These are phyloP conservation scores for Pascua sp. DNA, from an alignment of 1,284 basidiomycete genomes.

Conservation along the genomic window DNA sequence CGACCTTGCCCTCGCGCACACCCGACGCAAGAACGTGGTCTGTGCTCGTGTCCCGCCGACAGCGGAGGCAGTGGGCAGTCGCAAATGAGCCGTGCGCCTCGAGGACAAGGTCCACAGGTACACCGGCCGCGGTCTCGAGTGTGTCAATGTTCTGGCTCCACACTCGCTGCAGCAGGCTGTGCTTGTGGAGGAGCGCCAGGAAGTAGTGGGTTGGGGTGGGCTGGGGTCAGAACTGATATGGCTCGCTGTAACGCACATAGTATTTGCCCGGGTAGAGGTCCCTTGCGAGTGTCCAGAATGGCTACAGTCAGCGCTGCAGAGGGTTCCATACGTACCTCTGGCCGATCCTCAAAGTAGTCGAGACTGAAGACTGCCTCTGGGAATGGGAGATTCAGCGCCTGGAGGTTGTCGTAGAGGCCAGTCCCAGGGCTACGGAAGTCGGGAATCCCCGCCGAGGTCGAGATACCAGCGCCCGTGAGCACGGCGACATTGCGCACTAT, in stretches of 20 bases:
- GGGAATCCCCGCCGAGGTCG: slow-evolving; percentile 54
- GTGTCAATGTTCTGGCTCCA: slow-evolving; percentile 69
- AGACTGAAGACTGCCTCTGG: slow-evolving; percentile 59
- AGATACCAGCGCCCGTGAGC: slow-evolving; percentile 55
- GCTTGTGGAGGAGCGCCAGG: slow-evolving; percentile 53
- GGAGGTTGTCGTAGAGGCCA: slow-evolving; percentile 56
- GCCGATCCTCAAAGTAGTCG: slow-evolving; percentile 47
- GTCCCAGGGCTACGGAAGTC: slow-evolving; percentile 53
- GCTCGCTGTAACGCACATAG: slow-evolving; percentile 24
- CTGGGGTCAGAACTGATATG: slow-evolving; percentile 55
- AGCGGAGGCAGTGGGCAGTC: slow-evolving; percentile 72
- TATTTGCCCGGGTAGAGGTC: slow-evolving; percentile 70
- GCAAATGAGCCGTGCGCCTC: slow-evolving; percentile 95
- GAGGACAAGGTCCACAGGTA: slow-evolving; percentile 69
- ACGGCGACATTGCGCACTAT: slow-evolving; percentile 52
- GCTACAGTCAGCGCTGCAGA: slow-evolving; percentile 16
- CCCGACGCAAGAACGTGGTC: slow-evolving; percentile 65
- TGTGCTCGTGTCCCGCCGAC: slow-evolving; percentile 57
- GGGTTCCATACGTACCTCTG: slow-evolving; percentile 18
- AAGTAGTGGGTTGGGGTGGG: slow-evolving; percentile 91
- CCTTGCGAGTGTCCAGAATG: slow-evolving; percentile 79
- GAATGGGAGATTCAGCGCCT: slow-evolving; percentile 54
- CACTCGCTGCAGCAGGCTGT: slow-evolving; percentile 37
- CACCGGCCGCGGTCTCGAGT: slow-evolving; percentile 78
- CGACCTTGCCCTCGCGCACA: slow-evolving; percentile 60